A percentile compares a stretch with the other conserved stretches of the same genome.
These are phyloP conservation scores for Leccinum obscurum DNA, from an alignment of 768 basidiomycete genomes.

Conservation along the genomic window DNA sequence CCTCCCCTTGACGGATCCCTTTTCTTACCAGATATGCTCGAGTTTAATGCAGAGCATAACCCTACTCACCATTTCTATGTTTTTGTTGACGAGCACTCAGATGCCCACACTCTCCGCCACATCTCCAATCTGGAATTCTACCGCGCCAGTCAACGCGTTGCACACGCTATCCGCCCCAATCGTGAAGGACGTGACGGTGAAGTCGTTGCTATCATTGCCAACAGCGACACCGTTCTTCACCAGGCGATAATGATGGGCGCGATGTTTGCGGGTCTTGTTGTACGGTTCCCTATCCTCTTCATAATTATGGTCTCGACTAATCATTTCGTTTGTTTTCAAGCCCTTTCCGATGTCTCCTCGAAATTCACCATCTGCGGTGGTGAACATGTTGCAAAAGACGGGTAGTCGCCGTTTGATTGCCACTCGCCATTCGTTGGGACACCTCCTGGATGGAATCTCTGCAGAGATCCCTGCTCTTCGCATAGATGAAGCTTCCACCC, in stretches of 20 bases:
- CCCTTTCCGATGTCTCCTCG: slow-evolving; percentile 39
- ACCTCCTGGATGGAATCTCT: too few relatives aligned
- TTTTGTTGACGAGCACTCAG: slow-evolving; percentile 27
- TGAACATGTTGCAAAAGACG: slow-evolving; percentile 37
- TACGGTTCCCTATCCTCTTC: not conserved
- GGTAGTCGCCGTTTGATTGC: slow-evolving; percentile 2
- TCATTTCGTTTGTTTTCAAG: slow-evolving; percentile 1
- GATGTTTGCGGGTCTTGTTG: slow-evolving; percentile 22
- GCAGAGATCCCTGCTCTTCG: too few relatives aligned
- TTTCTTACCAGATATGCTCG: slow-evolving; percentile 18
- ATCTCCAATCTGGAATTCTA: slow-evolving; percentile 46
- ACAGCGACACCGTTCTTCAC: slow-evolving; percentile 43
- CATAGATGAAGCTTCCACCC: too few relatives aligned
- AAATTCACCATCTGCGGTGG: slow-evolving; percentile 38
- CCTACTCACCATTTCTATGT: slow-evolving; percentile 32
- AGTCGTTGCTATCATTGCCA: slow-evolving; percentile 39
- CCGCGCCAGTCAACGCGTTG: slow-evolving; percentile 44
- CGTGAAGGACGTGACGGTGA: slow-evolving; percentile 33
- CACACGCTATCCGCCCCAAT: slow-evolving; percentile 38
- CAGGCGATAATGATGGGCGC: slow-evolving; percentile 41
- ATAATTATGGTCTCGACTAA: not conserved
- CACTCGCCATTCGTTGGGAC: too few relatives aligned
- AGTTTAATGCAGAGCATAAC: slow-evolving; percentile 35
- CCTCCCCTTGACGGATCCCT: slow-evolving; percentile 37
- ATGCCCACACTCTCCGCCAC: slow-evolving; percentile 15